Percentiles rank a stretch among this genome's conserved stretches.
Evolutionary conservation across 2,329 filamentous ascomycete genomes (phyloP).

Genomic region (Coniella lustricola): DNA sequence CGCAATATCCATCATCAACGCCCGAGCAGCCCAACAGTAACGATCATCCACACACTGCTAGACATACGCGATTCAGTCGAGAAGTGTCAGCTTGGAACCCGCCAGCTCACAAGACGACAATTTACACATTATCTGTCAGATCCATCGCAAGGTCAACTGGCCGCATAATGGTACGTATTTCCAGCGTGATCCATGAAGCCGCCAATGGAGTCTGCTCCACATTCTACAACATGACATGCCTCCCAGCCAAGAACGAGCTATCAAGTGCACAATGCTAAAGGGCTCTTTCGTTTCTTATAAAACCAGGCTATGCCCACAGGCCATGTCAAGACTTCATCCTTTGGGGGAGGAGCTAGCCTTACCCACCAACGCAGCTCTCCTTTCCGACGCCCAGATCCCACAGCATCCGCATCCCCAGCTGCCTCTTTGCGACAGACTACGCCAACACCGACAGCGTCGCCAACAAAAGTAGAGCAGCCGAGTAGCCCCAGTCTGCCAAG

Average conservation of each 20-base stretch:
- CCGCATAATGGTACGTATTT: conserved; percentile 14
- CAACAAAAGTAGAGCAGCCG: conserved; percentile 22
- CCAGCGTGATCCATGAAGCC: conserved; percentile 1
- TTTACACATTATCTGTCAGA: too few relatives aligned
- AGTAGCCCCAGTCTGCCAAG: conserved; percentile 34
- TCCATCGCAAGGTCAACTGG: not conserved
- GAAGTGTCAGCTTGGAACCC: too few relatives aligned
- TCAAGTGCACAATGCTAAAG: conserved; percentile 5
- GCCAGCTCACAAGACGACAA: too few relatives aligned
- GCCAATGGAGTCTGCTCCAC: conserved; percentile 14
- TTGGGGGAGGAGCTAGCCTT: conserved; percentile 1
- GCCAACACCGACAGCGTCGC: conserved; percentile 50
- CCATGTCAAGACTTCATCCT: conserved; percentile 11
- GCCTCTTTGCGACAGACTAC: conserved; percentile 54
- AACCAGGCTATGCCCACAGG: conserved; percentile 41
- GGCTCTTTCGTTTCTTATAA: not conserved
- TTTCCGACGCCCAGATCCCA: conserved; percentile 55
- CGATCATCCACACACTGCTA: too few relatives aligned
- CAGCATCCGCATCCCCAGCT: conserved; percentile 60
- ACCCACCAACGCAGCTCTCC: conserved; percentile 59
- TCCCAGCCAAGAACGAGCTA: too few relatives aligned
- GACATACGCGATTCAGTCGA: too few relatives aligned
- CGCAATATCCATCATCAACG: not conserved
- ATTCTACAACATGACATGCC: conserved; percentile 1
- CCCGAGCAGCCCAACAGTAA: too few relatives aligned